Percentiles rank a stretch among this genome's conserved stretches.
Evolutionary conservation across 2,329 filamentous ascomycete genomes (phyloP).

Genomic region (Tolypocladium capitatum): DNA sequence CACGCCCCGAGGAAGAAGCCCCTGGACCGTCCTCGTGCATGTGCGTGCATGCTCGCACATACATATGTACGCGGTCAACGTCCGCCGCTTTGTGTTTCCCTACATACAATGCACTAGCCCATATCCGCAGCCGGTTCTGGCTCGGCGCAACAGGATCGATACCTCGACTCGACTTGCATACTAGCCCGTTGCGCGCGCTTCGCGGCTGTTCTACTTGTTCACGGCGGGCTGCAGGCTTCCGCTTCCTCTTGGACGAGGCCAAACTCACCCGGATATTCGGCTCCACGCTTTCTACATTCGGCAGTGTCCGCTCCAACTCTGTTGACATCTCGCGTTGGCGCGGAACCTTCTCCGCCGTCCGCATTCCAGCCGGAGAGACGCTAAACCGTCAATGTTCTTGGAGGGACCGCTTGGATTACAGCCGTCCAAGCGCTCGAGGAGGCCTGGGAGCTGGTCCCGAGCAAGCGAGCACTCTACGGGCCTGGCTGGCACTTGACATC

Average conservation of each 20-base stretch:
- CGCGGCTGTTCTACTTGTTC: not conserved
- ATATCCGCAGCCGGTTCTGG: not conserved
- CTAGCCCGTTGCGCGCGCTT: not conserved
- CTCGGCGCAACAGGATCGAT: not conserved
- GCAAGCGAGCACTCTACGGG: not conserved
- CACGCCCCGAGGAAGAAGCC: not conserved
- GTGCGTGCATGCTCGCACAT: constrained; percentile 2
- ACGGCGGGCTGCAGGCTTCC: not conserved
- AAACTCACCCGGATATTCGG: not conserved
- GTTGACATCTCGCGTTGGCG: not conserved
- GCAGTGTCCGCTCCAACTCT: not conserved
- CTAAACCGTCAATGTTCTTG: not conserved
- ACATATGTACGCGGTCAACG: constrained; percentile 2
- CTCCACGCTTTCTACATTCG: not conserved
- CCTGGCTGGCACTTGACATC: not conserved
- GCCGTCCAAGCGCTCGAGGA: not conserved
- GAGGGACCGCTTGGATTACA: not conserved
- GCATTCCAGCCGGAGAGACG: not conserved
- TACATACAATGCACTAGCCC: constrained; percentile 2
- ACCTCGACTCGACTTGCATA: not conserved
- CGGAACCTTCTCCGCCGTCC: not conserved
- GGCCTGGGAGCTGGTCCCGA: not conserved
- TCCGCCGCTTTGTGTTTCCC: constrained; percentile 1
- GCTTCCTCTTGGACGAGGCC: not conserved
- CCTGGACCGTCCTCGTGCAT: constrained; percentile 2